A percentile compares a stretch with the other conserved stretches of the same genome.
Evolutionary conservation across 176 grass and related monocot genomes (phyloP).

Genomic region (Carex littledalei): DNA sequence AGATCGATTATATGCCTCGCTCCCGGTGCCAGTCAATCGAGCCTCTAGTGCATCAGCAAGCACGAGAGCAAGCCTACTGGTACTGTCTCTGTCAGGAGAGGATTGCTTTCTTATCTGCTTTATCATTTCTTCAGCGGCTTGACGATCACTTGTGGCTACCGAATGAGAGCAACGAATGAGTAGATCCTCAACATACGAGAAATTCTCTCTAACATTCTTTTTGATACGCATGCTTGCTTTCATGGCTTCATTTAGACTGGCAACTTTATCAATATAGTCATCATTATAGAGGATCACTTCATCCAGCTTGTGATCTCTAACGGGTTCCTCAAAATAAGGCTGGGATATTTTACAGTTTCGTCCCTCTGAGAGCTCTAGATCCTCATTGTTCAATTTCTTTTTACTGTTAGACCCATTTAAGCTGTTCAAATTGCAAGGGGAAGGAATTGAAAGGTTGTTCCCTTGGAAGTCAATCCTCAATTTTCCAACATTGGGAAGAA

Average conservation of each 20-base stretch:
- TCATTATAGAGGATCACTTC: slow-evolving; percentile 26
- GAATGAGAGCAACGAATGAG: slow-evolving; percentile 32
- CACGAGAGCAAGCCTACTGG: slow-evolving; percentile 18
- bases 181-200: slow-evolving; percentile 27
- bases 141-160: slow-evolving; percentile 24
- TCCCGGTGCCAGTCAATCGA: slow-evolving; percentile 29
- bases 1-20: slow-evolving; percentile 14
- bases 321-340: slow-evolving; percentile 18
- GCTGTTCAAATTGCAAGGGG: neutral
- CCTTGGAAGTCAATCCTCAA: slow-evolving; percentile 8
- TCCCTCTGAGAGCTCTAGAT: slow-evolving; percentile 26
- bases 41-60: slow-evolving; percentile 37
- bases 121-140: slow-evolving; percentile 16
- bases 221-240: slow-evolving; percentile 11
- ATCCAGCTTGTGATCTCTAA: slow-evolving; percentile 26
- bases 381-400: slow-evolving; percentile 24
- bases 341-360: slow-evolving; percentile 24
- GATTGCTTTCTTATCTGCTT: slow-evolving; percentile 34
- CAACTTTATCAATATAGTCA: slow-evolving; percentile 23
- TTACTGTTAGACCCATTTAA: slow-evolving; percentile 1
- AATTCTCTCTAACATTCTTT: slow-evolving; percentile 31
- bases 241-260: slow-evolving; percentile 24
- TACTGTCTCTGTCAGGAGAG: slow-evolving; percentile 16
- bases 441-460: slow-evolving; percentile 8
- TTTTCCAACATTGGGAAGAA: slow-evolving; percentile 28